phyloP scores from a whole-genome alignment of 176 grass and related monocot genomes.

The Aegilops sharonensis region DNA sequence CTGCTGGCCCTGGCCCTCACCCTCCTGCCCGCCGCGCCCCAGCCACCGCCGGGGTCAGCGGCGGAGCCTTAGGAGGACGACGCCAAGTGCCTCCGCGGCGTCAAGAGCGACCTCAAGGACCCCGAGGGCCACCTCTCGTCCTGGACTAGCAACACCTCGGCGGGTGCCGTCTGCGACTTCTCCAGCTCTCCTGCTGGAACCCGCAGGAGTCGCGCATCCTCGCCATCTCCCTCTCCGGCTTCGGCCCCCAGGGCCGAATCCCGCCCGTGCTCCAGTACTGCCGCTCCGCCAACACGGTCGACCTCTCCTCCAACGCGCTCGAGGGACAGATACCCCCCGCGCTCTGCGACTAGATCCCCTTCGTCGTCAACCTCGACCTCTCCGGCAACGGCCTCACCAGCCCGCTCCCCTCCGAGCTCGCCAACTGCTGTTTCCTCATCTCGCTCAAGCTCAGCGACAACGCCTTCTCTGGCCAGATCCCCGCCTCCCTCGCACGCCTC shows the following conservation, averaged over 20 bases:
- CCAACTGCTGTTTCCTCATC: constrained; percentile 83
- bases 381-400: constrained; percentile 61
- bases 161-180: constrained; percentile 52
- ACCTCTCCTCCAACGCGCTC: constrained; percentile 66
- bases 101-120: constrained; percentile 34
- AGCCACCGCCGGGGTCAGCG: neutral
- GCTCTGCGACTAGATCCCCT: constrained; percentile 89
- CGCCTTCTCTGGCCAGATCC: constrained; percentile 60
- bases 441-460: constrained; percentile 62
- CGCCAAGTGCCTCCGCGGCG: constrained; percentile 51
- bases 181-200: constrained; percentile 81
- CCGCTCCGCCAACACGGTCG: constrained; percentile 53
- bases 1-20: neutral
- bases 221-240: constrained; percentile 46
- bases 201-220: constrained; percentile 80
- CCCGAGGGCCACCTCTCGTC: neutral
- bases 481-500: constrained; percentile 64
- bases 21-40: constrained; percentile 18
- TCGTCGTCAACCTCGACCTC: constrained; percentile 76
- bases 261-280: constrained; percentile 76
- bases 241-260: constrained; percentile 56
- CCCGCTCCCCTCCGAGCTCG: constrained; percentile 64
- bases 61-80: constrained; percentile 60
- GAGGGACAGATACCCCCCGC: constrained; percentile 35
- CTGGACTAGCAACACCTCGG: constrained; percentile 52